phyloP scores from a whole-genome alignment of 1,284 basidiomycete species.

The Coniferiporia sulphurascens region DNA sequence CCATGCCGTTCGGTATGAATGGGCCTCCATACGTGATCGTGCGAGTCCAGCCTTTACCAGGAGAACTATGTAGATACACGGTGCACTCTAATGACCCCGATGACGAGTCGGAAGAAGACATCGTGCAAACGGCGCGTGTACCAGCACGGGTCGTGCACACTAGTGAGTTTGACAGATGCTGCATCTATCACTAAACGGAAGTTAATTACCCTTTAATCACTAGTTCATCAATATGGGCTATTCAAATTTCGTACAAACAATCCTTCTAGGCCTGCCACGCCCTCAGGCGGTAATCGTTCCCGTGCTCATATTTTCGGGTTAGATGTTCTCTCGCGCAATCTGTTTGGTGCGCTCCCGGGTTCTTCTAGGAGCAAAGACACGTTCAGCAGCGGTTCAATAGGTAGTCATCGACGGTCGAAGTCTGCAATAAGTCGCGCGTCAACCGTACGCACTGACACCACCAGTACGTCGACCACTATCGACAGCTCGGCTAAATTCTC shows the following conservation, averaged over 20 bases:
- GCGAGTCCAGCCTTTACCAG: conserved; percentile 74
- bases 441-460: conserved; percentile 37
- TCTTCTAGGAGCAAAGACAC: conserved; percentile 48
- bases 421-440: conserved; percentile 69
- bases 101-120: conserved; percentile 74
- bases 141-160: conserved; percentile 71
- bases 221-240: conserved; percentile 82
- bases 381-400: conserved; percentile 61
- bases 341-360: conserved; percentile 61
- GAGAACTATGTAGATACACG: conserved; percentile 72
- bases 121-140: conserved; percentile 74
- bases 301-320: conserved; percentile 79
- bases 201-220: conserved; percentile 15
- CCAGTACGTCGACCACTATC: conserved; percentile 58
- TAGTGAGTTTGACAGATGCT: conserved; percentile 43
- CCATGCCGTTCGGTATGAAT: conserved; percentile 65
- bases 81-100: conserved; percentile 68
- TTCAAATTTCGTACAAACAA: conserved; percentile 78
- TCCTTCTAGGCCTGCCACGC: conserved; percentile 75
- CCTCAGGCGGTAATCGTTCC: conserved; percentile 61
- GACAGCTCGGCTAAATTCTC: conserved; percentile 66
- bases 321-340: conserved; percentile 76
- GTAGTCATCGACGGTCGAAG: conserved; percentile 56
- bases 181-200: not conserved
- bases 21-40: conserved; percentile 70